phyloP scores from a whole-genome alignment of 306 rosid genomes.

The Acacia crassicarpa region DNA sequence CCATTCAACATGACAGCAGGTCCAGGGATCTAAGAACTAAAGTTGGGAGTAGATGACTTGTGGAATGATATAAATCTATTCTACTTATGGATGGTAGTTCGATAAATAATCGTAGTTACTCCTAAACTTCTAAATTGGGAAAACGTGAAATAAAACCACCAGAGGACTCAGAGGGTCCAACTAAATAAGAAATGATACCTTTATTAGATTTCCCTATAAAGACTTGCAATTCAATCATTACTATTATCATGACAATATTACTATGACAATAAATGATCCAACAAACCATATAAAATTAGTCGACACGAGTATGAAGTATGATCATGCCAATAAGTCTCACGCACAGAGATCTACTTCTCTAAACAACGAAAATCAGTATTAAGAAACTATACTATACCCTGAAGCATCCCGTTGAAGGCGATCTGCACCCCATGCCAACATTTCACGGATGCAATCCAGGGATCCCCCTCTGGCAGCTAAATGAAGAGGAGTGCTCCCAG shows the following conservation, averaged over 20 bases:
- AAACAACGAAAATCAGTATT: background rate
- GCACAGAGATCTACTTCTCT: background rate
- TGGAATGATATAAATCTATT: background rate
- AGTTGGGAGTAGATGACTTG: background rate
- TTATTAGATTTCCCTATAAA: background rate
- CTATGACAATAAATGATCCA: background rate
- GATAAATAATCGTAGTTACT: background rate
- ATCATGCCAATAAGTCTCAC: background rate
- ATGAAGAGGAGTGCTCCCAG: conserved; percentile 95
- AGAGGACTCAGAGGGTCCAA: background rate
- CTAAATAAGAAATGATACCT: conserved; percentile 7
- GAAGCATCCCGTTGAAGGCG: conserved; percentile 89
- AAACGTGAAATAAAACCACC: background rate
- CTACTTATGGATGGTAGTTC: background rate
- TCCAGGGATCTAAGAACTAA: conserved; percentile 2
- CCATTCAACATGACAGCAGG: conserved; percentile 8
- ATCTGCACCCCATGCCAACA: conserved; percentile 98
- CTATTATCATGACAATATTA: background rate
- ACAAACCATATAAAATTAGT: background rate
- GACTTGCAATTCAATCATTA: background rate
- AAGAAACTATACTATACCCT: conserved; percentile 54
- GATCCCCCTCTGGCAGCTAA: conserved; percentile 97
- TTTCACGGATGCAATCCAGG: conserved; percentile 77
- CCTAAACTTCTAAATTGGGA: background rate
- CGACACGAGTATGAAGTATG: background rate